phyloP scores from a whole-genome alignment of 2,329 filamentous ascomycete genomes.

The Myriosclerotinia curreyana region DNA sequence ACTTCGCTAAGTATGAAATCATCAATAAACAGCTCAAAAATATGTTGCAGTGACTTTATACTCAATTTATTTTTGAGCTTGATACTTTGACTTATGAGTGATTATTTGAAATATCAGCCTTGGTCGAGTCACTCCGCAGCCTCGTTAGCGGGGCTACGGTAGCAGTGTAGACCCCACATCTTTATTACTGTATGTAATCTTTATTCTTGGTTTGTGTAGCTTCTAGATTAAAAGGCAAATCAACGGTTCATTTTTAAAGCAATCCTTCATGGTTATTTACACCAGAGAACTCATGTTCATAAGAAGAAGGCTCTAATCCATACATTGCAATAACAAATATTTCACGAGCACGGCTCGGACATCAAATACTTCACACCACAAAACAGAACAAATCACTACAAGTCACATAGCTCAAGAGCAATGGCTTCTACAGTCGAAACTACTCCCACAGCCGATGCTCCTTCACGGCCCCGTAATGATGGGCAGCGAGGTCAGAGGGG shows the following conservation, averaged over 20 bases:
- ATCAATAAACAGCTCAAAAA: not conserved
- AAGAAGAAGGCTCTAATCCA: not conserved
- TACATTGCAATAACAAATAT: not conserved
- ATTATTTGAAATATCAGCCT: slow-evolving; percentile 18
- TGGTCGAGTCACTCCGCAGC: slow-evolving; percentile 15
- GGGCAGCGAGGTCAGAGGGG: slow-evolving; percentile 42
- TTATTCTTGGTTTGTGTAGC: slow-evolving; percentile 12
- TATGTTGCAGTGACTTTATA: not conserved
- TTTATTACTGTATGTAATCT: slow-evolving; percentile 17
- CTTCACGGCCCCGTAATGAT: slow-evolving; percentile 30
- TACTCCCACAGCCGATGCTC: slow-evolving; percentile 24
- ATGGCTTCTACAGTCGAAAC: slow-evolving; percentile 23
- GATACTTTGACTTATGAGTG: slow-evolving; percentile 2
- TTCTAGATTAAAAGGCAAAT: too few species aligned
- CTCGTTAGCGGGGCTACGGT: slow-evolving; percentile 18
- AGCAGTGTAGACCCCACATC: slow-evolving; percentile 12
- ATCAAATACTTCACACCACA: not conserved
- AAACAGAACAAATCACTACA: too few species aligned
- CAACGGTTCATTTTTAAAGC: not conserved
- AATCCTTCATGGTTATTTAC: not conserved
- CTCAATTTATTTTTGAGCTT: not conserved
- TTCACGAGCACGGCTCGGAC: not conserved
- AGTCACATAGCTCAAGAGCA: slow-evolving; percentile 1
- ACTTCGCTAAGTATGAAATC: slow-evolving; percentile 10
- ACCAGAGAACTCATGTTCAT: not conserved